Evolutionary conservation across 2,329 filamentous ascomycete genomes (phyloP).

Genomic region (Diaporthe vaccinii): DNA sequence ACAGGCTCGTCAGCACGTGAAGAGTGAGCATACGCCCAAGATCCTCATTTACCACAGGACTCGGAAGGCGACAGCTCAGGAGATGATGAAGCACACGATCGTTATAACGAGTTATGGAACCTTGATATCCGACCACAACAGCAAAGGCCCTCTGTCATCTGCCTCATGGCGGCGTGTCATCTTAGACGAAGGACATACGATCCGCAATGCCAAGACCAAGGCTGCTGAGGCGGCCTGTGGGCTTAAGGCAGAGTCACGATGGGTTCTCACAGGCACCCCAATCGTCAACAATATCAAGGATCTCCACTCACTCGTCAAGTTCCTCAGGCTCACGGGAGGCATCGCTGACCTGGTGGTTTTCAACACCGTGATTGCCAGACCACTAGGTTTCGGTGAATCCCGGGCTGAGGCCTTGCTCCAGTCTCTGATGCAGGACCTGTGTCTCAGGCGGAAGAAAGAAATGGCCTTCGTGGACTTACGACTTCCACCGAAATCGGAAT

Average conservation of each 20-base stretch:
- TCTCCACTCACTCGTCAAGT: conserved; percentile 83
- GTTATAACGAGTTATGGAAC: conserved; percentile 90
- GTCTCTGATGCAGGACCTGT: conserved; percentile 83
- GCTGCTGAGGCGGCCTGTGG: conserved; percentile 76
- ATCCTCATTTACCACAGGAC: conserved; percentile 82
- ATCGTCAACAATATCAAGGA: conserved; percentile 88
- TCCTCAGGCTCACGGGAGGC: conserved; percentile 81
- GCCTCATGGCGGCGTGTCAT: conserved; percentile 83
- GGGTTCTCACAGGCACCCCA: conserved; percentile 85
- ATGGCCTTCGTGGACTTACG: conserved; percentile 90
- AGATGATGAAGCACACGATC: conserved; percentile 78
- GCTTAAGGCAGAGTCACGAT: conserved; percentile 78
- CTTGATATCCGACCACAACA: conserved; percentile 70
- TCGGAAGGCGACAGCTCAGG: conserved; percentile 67
- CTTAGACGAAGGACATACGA: conserved; percentile 86
- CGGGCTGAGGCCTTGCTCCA: conserved; percentile 77
- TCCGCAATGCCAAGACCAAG: conserved; percentile 83
- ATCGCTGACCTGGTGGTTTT: conserved; percentile 81
- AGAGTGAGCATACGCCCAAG: conserved; percentile 71
- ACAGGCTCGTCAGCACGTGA: conserved; percentile 81
- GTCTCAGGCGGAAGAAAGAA: conserved; percentile 85
- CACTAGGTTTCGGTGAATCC: conserved; percentile 69
- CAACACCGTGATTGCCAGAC: conserved; percentile 77
- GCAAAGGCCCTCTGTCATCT: conserved; percentile 58
- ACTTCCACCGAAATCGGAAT: conserved; percentile 82